Evolutionary conservation across 176 grass and related monocot species (phyloP).

Genomic region (Hyparrhenia diplandra): DNA sequence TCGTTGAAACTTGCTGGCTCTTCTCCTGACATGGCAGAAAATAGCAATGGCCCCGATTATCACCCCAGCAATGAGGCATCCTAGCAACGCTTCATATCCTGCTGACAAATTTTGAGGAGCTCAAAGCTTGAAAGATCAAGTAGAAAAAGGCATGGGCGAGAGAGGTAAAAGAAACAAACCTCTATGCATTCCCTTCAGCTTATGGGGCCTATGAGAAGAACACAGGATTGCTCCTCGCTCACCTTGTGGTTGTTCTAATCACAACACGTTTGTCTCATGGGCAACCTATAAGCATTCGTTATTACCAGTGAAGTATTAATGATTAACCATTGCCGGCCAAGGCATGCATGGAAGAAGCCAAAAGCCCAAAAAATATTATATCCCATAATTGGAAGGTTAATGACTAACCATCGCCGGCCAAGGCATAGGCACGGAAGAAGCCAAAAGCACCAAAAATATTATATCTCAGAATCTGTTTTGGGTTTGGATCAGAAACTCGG

Average conservation of each 20-base stretch:
- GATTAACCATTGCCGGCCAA: conserved; percentile 33
- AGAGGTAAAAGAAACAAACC: conserved; percentile 20
- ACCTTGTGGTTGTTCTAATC: conserved; percentile 3
- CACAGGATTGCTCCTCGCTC: conserved; percentile 14
- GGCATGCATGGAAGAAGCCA: background rate
- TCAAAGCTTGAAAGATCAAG: conserved; percentile 6
- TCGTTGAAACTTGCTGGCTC: conserved; percentile 19
- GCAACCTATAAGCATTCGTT: conserved; percentile 24
- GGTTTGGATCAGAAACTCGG: background rate
- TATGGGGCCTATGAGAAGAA: conserved; percentile 11
- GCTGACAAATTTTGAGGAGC: conserved; percentile 9
- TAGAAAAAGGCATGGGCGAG: conserved; percentile 5
- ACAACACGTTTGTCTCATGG: conserved; percentile 15
- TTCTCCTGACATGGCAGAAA: conserved; percentile 35
- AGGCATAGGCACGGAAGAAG: background rate
- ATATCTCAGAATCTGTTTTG: background rate
- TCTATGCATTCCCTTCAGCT: conserved; percentile 34
- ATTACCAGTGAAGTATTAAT: conserved; percentile 24
- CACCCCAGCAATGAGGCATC: conserved; percentile 29
- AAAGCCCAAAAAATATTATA: background rate
- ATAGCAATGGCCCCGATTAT: conserved; percentile 15
- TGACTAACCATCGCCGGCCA: background rate
- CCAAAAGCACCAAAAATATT: background rate
- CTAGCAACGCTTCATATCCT: conserved; percentile 41
- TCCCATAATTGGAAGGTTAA: background rate